These are phyloP conservation scores for Xylariales sp. DNA, from an alignment of 2,329 filamentous ascomycete genomes.

Conservation along the genomic window DNA sequence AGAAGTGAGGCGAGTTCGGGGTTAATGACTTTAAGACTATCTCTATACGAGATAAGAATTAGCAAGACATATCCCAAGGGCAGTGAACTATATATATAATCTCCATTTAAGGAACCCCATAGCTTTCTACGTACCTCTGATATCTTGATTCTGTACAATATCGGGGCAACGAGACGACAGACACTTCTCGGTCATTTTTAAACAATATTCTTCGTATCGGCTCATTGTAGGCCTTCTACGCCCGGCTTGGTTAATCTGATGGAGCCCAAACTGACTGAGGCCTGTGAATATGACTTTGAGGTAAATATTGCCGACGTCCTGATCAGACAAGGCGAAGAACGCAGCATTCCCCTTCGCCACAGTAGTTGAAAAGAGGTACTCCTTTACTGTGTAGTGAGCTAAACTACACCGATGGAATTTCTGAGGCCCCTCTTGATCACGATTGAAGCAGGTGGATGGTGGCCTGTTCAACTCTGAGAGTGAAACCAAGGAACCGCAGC, in stretches of 20 bases:
- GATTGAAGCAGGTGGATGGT: constrained; percentile 28
- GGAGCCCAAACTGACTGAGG: constrained; percentile 30
- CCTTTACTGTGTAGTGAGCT: constrained; percentile 47
- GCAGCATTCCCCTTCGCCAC: constrained; percentile 37
- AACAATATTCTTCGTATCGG: constrained; percentile 39
- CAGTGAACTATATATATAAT: no score
- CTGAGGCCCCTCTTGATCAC: constrained; percentile 27
- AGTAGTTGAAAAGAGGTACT: constrained; percentile 42
- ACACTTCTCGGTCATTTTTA: constrained; percentile 33
- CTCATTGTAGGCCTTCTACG: constrained; percentile 2
- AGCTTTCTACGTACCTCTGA: constrained; percentile 20
- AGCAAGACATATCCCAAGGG: background rate
- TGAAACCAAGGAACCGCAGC: constrained; percentile 45
- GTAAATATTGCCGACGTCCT: constrained; percentile 28
- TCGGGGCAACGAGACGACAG: constrained; percentile 18
- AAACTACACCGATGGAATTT: constrained; percentile 37
- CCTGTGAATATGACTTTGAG: constrained; percentile 39
- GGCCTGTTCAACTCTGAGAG: constrained; percentile 28
- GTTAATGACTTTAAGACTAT: constrained; percentile 32
- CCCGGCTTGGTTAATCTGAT: background rate
- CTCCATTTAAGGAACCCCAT: no score
- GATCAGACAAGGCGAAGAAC: constrained; percentile 42
- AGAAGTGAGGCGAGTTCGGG: constrained; percentile 26
- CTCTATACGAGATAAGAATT: background rate
- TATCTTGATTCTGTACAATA: constrained; percentile 27